Base-by-base conservation (phyloP, 2,329 filamentous ascomycete genomes). In the Aspergillus niger region DNA sequence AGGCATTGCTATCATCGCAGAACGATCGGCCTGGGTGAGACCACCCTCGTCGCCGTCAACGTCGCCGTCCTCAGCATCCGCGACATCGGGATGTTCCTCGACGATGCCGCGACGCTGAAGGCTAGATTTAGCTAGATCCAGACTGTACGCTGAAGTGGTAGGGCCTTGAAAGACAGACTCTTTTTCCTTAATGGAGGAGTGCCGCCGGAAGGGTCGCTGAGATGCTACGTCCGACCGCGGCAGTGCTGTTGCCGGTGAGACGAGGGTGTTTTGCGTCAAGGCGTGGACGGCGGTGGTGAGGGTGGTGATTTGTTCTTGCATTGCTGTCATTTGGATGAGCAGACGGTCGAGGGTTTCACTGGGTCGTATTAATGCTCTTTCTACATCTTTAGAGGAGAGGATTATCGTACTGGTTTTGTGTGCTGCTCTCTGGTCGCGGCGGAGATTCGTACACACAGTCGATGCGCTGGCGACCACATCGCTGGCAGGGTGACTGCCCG, bases 31-130 rank as follows among this genome's bases (percentile, higher is more conserved):
- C 62, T 69, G 69, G 2, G 81, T 82, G 20, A 86, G 83, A 48
- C 90, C 88, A 8, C 83, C 78, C 2, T 74, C 79, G 26, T 88
- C 87, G 0, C 81, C 83, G 8, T 53, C 51, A 36, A 36, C 8
- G 6, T 17, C 20, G n/a, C 41, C 41, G 3, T 28, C 38, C 2
- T 22, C 52, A 7, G 7, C 52, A 13, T 28, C 51, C 22, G 15
- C 13, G 13, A 10, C 38, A n/a, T 55, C 53, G 0, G 68, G 67
- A n/a, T 63, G 59, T 8, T 60, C 59, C 13, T 87, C 85, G 43
- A 87, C 87, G 68, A 96, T 96, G 7, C 92, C 92, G 86, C 96
- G 95, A 58, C 88, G 92, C 70, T 91, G 89, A 30, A 97, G 82
- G 54, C 91, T 96, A 54, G 86, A 90, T 74, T 91, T 94, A 17